Evolutionary conservation across 2,329 filamentous ascomycete species (phyloP).

Genomic region (Neurospora sp.): DNA sequence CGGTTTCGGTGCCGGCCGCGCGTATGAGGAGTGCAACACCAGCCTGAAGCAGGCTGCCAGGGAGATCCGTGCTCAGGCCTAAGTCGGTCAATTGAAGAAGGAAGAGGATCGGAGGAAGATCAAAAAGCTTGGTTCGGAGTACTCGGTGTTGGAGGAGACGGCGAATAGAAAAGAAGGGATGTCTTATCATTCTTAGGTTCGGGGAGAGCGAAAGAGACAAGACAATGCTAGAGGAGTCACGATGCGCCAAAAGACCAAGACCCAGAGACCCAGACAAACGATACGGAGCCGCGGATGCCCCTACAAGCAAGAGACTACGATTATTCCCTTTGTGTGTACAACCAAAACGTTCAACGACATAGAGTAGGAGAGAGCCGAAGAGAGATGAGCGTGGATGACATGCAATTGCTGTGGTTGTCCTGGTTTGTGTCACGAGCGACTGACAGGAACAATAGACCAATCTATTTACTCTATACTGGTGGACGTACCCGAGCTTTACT

Average conservation of each 20-base stretch:
- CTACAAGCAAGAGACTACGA: background rate
- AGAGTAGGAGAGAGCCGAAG: background rate
- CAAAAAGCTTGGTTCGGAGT: background rate
- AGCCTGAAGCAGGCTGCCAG: constrained; percentile 53
- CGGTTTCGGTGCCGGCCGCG: constrained; percentile 90
- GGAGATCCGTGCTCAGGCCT: constrained; percentile 45
- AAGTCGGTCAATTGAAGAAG: constrained; percentile 13
- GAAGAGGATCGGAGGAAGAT: constrained; percentile 4
- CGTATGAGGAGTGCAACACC: constrained; percentile 97
- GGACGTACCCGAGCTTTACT: background rate
- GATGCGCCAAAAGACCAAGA: background rate
- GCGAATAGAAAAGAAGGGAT: background rate
- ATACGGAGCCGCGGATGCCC: background rate
- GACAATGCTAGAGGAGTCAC: background rate
- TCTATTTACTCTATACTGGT: background rate
- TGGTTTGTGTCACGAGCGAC: background rate
- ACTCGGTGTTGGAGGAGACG: background rate
- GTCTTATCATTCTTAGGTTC: background rate
- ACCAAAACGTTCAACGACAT: background rate
- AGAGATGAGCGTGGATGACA: background rate
- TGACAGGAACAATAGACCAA: background rate
- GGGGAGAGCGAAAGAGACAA: background rate
- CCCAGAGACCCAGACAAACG: background rate
- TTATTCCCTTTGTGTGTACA: background rate
- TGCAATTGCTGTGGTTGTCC: background rate